Evolutionary conservation across 306 rosid genomes (phyloP).

Genomic region (Alnus glutinosa): DNA sequence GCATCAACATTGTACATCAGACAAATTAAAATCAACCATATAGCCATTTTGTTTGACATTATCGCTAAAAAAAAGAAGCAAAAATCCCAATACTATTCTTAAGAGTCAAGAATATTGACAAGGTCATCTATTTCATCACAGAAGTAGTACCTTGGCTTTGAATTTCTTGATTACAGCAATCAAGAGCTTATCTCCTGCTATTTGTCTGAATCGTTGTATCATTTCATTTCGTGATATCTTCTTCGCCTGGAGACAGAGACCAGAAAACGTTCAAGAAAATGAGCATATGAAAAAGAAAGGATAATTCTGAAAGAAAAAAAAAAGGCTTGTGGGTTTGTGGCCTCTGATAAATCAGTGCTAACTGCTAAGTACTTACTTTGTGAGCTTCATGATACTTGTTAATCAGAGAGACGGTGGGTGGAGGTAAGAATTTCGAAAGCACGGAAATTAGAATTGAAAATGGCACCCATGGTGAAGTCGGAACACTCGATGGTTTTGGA

Average conservation of each 20-base stretch:
- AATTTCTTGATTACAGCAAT: constrained; percentile 56
- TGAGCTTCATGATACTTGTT: constrained; percentile 53
- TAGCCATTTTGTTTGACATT: background rate
- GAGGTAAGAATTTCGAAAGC: constrained; percentile 62
- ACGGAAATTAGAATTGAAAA: constrained; percentile 56
- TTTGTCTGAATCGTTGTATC: constrained; percentile 53
- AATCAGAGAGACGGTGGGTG: constrained; percentile 41
- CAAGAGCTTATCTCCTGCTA: constrained; percentile 77
- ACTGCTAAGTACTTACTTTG: constrained; percentile 39
- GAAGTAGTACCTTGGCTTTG: constrained; percentile 50
- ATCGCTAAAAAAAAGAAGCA: background rate
- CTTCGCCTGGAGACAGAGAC: constrained; percentile 45
- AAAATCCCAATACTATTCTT: constrained; percentile 3
- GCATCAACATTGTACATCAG: background rate
- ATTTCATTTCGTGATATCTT: constrained; percentile 60
- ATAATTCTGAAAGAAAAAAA: background rate
- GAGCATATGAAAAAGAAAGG: background rate
- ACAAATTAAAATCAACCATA: constrained; percentile 21
- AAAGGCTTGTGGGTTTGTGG: too few relatives aligned
- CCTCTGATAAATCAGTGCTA: constrained; percentile 7
- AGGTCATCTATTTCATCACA: background rate
- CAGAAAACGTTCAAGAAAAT: constrained; percentile 1
- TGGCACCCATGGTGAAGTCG: constrained; percentile 89
- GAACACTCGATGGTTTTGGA: constrained; percentile 43
- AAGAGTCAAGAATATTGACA: background rate